phyloP scores from a whole-genome alignment of 2,329 filamentous ascomycete species.

The Sporothrix pseudoabietina region DNA sequence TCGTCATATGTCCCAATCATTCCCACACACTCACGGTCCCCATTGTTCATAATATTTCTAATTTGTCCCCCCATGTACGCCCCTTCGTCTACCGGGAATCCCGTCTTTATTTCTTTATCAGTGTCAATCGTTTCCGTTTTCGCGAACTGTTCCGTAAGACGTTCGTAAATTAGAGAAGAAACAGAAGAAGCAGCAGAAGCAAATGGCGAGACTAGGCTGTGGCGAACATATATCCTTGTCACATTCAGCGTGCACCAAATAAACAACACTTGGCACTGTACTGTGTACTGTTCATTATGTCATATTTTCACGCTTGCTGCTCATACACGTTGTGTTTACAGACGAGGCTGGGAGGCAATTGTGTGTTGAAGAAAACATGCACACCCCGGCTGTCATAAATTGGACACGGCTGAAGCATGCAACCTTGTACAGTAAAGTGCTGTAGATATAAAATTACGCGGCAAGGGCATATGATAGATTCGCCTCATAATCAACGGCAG shows the following conservation, averaged over 20 bases:
- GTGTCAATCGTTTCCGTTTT: slow-evolving; percentile 23
- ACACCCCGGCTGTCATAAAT: neutral
- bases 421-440: neutral
- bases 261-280: neutral
- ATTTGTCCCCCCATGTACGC: neutral
- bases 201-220: neutral
- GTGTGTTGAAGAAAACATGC: neutral
- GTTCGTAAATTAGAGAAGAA: slow-evolving; percentile 3
- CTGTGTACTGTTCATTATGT: neutral
- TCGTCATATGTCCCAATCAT: neutral
- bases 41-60: neutral
- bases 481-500: neutral
- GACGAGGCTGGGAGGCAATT: neutral
- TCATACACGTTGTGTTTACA: slow-evolving; percentile 1
- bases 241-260: neutral
- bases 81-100: slow-evolving; percentile 16
- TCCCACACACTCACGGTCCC: neutral
- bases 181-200: slow-evolving; percentile 12
- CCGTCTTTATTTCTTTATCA: neutral
- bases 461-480: neutral
- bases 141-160: slow-evolving; percentile 10
- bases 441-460: neutral
- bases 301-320: neutral
- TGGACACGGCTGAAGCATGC: neutral
- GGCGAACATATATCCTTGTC: neutral